These are phyloP conservation scores for Fusarium irregulare DNA, from an alignment of 2,329 filamentous ascomycete species.

Conservation along the genomic window DNA sequence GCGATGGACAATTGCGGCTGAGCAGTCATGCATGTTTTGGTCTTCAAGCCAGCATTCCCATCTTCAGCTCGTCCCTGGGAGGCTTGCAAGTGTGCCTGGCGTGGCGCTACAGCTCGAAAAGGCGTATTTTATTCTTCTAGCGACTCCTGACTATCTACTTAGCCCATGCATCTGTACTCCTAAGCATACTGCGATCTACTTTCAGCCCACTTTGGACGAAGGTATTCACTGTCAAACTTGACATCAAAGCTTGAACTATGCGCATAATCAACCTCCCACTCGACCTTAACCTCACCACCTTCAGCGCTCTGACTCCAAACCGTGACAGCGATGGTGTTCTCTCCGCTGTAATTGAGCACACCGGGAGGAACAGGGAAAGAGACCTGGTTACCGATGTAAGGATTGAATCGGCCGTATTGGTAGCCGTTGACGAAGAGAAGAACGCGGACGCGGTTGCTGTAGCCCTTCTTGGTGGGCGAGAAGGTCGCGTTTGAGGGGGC, in stretches of 20 bases:
- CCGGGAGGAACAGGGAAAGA: constrained; percentile 70
- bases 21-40: constrained; percentile 5
- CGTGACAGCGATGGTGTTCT: constrained; percentile 68
- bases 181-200: constrained; percentile 52
- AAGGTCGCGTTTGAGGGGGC: constrained; percentile 58
- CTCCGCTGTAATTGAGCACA: constrained; percentile 66
- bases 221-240: constrained; percentile 58
- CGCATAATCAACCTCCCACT: constrained; percentile 65
- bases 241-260: constrained; percentile 65
- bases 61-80: background rate
- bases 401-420: constrained; percentile 70
- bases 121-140: too few species aligned
- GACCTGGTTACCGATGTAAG: constrained; percentile 70
- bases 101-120: background rate
- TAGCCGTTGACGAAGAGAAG: constrained; percentile 74
- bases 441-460: constrained; percentile 57
- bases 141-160: background rate
- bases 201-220: constrained; percentile 64
- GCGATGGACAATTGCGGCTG: background rate
- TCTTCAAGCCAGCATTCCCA: background rate
- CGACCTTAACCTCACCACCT: constrained; percentile 61
- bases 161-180: too few species aligned
- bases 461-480: constrained; percentile 39
- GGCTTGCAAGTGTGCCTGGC: background rate
- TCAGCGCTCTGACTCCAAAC: constrained; percentile 69